Evolutionary conservation across 257 asterid species (phyloP), one percentile per base, ranked within the genome.

Genomic region (Jacaranda copaia): DNA sequence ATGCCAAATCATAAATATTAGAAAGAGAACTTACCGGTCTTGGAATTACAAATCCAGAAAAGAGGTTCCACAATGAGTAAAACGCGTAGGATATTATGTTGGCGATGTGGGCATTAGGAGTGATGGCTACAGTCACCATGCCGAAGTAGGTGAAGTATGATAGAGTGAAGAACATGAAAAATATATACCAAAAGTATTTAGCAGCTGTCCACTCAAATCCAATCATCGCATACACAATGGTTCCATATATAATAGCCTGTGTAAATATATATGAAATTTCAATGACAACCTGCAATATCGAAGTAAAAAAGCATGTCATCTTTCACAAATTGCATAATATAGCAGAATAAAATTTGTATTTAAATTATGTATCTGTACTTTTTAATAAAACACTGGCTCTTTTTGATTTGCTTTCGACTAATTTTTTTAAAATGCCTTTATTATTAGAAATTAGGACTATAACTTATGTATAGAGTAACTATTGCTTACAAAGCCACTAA

Each of bases 71-170:
- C 40, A 91, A 7, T 19, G 86, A 82, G 82, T 87, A 87, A 81
- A 85, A 88, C 32, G 32, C 32, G 6, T 90, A 88, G 6, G 93
- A 86, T 78, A 92, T 89, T 60, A 83, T 45, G 16, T 87, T 86
- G 6, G 89, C 79, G 68, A 88, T 74, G 20, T 83, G 86, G 80
- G 81, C 88, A 43, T 71, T 86, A 7, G 97, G 89, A 38, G 97
- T 91, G 74, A 89, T 84, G 6, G 93, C 94, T 15, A 89, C 90
- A 2, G 90, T 87, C 93, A 88, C 84, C 96, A 90, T 90, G 14
- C 96, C 96, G 42, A 89, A 91, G 59, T 82, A 82, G 49, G 90
- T 90, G 72, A 84, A 91, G 89, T 88, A 88, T 77, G 81, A 64
- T 80, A 91, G 82, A 0, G 91, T 81, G 77, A 87, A 76, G 81